Percentiles rank a stretch among this genome's conserved stretches.
phyloP scores from a whole-genome alignment of 768 basidiomycete genomes.

The Boletus edulis region DNA sequence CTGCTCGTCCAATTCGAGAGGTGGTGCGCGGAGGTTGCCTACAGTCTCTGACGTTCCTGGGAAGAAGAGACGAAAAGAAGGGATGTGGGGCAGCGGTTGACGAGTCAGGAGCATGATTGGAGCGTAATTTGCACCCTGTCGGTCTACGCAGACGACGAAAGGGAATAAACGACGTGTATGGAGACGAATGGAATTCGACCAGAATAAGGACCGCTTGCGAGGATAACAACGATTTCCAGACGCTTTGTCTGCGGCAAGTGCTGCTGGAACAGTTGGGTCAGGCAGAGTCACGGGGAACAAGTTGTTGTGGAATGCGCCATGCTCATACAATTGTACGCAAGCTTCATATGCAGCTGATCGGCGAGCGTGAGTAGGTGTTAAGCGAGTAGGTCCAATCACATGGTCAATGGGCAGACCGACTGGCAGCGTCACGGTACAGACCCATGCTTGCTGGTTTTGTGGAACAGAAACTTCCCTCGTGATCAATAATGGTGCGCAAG shows the following conservation, averaged over 20 bases:
- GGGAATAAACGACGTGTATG: slow-evolving; percentile 23
- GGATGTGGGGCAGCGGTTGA: slow-evolving; percentile 58
- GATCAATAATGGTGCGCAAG: slow-evolving; percentile 18
- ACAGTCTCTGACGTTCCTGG: slow-evolving; percentile 45
- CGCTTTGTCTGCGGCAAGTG: slow-evolving; percentile 25
- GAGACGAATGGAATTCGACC: slow-evolving; percentile 45
- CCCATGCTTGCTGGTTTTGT: slow-evolving; percentile 26
- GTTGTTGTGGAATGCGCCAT: slow-evolving; percentile 51
- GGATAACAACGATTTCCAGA: slow-evolving; percentile 53
- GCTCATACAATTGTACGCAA: slow-evolving; percentile 48
- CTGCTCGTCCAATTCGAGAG: slow-evolving; percentile 46
- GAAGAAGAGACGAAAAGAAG: slow-evolving; percentile 58
- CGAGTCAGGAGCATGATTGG: slow-evolving; percentile 69
- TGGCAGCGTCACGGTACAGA: slow-evolving; percentile 51
- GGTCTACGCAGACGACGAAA: slow-evolving; percentile 41
- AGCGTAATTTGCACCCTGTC: slow-evolving; percentile 37
- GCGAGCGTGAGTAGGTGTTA: slow-evolving; percentile 51
- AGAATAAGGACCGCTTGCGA: slow-evolving; percentile 64
- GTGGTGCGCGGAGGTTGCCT: slow-evolving; percentile 43
- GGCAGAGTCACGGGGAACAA: slow-evolving; percentile 35
- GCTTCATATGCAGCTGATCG: slow-evolving; percentile 57
- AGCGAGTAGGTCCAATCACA: slow-evolving; percentile 44
- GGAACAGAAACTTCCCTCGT: slow-evolving; percentile 23
- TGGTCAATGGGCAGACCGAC: slow-evolving; percentile 40
- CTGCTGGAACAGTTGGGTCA: background rate